Conservation (phyloP, 371 early-diverging fungal genomes). For the Capillidium rhysosporum region DNA sequence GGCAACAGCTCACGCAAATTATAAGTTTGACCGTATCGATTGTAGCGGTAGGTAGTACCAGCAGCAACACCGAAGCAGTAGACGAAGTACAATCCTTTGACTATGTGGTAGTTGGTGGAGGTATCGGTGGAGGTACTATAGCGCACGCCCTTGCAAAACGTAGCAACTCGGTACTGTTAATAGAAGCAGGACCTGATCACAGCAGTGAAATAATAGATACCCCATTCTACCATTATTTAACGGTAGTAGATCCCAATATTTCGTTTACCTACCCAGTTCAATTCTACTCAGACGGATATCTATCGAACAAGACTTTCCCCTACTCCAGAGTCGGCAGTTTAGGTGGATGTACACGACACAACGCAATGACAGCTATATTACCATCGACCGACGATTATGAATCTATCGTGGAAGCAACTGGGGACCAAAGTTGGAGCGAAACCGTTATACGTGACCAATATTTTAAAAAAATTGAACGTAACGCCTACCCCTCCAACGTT, state of each 20-base stretch:
- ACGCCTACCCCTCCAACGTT: not conserved
- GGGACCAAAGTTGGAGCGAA: not conserved
- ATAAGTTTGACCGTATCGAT: no score
- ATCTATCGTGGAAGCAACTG: not conserved
- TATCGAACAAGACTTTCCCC: not conserved
- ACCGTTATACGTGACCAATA: not conserved
- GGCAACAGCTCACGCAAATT: no score
- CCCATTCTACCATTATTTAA: not conserved
- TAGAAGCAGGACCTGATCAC: not conserved
- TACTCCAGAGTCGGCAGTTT: not conserved
- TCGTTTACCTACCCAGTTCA: not conserved
- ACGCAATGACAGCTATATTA: not conserved
- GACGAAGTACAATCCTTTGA: no score
- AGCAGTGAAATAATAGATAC: not conserved
- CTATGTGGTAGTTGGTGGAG: conserved; percentile 3
- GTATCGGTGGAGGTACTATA: not conserved
- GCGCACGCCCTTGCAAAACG: not conserved
- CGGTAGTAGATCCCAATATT: not conserved
- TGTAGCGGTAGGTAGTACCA: no score
- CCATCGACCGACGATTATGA: not conserved
- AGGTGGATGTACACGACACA: not conserved
- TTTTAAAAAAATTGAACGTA: not conserved
- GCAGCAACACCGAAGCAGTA: no score
- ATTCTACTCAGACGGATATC: not conserved
- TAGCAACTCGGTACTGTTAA: not conserved